These are phyloP conservation scores for Candida cerambycidarum DNA, from an alignment of 805 yeast genomes.

Conservation along the genomic window DNA sequence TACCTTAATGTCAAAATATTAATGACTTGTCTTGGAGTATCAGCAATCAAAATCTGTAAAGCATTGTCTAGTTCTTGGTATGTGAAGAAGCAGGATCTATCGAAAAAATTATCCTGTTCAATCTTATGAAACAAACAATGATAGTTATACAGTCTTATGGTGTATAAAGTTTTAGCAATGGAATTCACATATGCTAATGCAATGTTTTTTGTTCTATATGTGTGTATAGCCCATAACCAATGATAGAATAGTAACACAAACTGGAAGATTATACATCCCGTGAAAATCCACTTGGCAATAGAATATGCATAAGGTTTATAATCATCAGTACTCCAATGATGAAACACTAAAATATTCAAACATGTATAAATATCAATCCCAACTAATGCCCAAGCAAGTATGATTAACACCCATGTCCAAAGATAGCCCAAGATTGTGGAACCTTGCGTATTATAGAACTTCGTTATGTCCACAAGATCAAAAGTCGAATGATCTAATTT, in stretches of 20 bases:
- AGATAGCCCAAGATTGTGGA: slow-evolving; percentile 47
- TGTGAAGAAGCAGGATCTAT: slow-evolving; percentile 64
- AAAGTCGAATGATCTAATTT: slow-evolving; percentile 44
- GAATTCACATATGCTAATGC: slow-evolving; percentile 68
- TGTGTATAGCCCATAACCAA: slow-evolving; percentile 54
- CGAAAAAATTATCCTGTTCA: slow-evolving; percentile 59
- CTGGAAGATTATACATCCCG: slow-evolving; percentile 77
- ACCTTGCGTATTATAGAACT: slow-evolving; percentile 45
- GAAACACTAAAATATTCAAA: slow-evolving; percentile 67
- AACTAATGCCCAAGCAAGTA: slow-evolving; percentile 51
- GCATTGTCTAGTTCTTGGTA: slow-evolving; percentile 67
- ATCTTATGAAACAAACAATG: slow-evolving; percentile 74
- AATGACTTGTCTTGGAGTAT: slow-evolving; percentile 83
- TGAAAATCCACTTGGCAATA: slow-evolving; percentile 68
- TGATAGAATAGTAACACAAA: slow-evolving; percentile 58
- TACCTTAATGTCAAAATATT: slow-evolving; percentile 67
- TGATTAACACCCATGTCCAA: slow-evolving; percentile 46
- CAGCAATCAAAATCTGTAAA: slow-evolving; percentile 64
- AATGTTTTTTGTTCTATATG: slow-evolving; percentile 61
- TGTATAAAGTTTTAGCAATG: slow-evolving; percentile 58
- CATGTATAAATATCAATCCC: slow-evolving; percentile 80
- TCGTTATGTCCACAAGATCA: slow-evolving; percentile 47
- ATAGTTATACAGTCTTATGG: slow-evolving; percentile 56
- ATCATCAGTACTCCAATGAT: slow-evolving; percentile 62
- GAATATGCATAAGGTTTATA: slow-evolving; percentile 46